Base-by-base conservation (phyloP, 2,329 filamentous ascomycete species). In the Lasiodiplodia citricola region DNA sequence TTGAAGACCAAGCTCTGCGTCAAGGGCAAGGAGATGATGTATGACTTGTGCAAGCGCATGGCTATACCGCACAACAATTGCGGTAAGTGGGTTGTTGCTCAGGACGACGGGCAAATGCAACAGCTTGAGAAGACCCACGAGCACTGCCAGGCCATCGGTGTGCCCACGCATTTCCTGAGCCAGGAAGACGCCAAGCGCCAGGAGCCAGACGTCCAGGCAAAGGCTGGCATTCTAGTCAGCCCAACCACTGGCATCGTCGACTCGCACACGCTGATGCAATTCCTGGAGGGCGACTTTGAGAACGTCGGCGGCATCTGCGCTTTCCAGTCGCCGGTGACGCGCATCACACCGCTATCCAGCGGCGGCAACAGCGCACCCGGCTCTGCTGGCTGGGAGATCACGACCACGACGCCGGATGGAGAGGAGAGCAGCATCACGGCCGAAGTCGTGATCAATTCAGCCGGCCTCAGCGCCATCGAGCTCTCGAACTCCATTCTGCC, bases 31-130 rank as follows among this genome's bases (percentile, higher is more conserved):
- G 78, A 90, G 38, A 84, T 93, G 78, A 84, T 98, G 69, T 99
- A 99, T 81, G 85, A 84, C 4, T 87, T 97, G 52, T 97, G 95
- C 83, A 80, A 82, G 5, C 82, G 82, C 68, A 83, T 92, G 74
- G 80, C 80, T 68, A 91, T 99, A 63, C 88, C 88, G 0, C 87
- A 96, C 80, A 85, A 85, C 66, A 91, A 91, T 77, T 92, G 89
- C 28, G 94, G 94, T 70, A 98, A 97, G 83, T 97, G 95, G 94
- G 92, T 98, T 74, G 92, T 98, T 1, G 95, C 95, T 0, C 96
- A 98, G 82, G 91, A 89, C 65, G 84, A 85, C 1, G 82, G 81
- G 57, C 92, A 98, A 82, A 86, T 87, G 76, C 85, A 83, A n/a
- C 88, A 88, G 2, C 55, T 87, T 87, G 80, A 89, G 72, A 83